Evolutionary conservation across 73 alveolate species (phyloP).

Genomic region (Durusdinium trenchii): DNA sequence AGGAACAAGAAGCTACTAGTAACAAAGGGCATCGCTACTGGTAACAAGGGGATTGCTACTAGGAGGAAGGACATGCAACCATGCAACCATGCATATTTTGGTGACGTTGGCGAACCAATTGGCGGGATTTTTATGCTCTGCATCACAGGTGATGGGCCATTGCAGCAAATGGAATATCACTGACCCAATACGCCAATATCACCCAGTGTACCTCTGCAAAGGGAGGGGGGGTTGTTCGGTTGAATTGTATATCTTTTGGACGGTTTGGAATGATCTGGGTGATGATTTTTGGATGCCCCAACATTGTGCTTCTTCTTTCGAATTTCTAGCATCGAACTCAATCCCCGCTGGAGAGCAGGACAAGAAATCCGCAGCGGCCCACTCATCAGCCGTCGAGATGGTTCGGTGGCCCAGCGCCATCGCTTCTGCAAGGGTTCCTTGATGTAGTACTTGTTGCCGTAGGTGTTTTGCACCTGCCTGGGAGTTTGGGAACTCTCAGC

Average conservation of each 20-base stretch:
- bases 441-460: constrained; percentile 84
- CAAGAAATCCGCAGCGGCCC: neutral
- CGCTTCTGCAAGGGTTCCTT: neutral
- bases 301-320: neutral
- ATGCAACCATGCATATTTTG: neutral
- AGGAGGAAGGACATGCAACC: neutral
- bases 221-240: too few species aligned
- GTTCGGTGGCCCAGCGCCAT: neutral
- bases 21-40: too few species aligned
- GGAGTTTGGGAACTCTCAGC: too few species aligned
- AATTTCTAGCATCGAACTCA: neutral
- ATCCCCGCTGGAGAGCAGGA: neutral
- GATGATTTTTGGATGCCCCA: neutral
- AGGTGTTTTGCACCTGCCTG: constrained; percentile 85
- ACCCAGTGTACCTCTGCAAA: too few species aligned
- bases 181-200: too few species aligned
- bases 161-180: too few species aligned
- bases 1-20: too few species aligned
- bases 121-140: neutral
- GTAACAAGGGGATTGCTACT: neutral
- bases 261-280: neutral
- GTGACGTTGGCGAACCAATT: neutral
- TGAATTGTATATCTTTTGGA: neutral
- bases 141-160: too few species aligned
- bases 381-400: neutral